Evolutionary conservation across 805 yeast species (phyloP).

Genomic region (Metschnikowia cerradonensis): DNA sequence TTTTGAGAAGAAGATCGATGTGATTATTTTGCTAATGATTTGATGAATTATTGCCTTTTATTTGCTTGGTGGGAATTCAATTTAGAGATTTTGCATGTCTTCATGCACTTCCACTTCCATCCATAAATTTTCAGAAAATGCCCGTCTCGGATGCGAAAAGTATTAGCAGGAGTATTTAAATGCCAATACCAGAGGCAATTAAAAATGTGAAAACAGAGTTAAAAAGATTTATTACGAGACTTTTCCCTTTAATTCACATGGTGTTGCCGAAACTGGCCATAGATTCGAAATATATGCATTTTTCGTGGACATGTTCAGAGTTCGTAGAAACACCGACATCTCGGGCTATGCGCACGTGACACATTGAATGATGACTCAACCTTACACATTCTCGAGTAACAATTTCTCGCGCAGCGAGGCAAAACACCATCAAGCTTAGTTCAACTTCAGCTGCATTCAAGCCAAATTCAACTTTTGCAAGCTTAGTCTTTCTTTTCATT

Average conservation of each 20-base stretch:
- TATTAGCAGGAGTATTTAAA: too few relatives aligned
- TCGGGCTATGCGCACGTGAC: not conserved
- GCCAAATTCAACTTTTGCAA: conserved; percentile 5
- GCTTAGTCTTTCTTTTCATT: not conserved
- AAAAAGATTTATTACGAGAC: too few relatives aligned
- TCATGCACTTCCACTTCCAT: not conserved
- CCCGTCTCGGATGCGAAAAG: not conserved
- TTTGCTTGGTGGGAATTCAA: too few relatives aligned
- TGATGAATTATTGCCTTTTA: too few relatives aligned
- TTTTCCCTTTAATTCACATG: too few relatives aligned
- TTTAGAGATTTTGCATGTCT: too few relatives aligned
- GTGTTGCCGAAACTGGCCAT: too few relatives aligned
- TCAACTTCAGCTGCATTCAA: not conserved
- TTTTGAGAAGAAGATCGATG: not conserved
- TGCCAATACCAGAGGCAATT: too few relatives aligned
- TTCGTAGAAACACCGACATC: not conserved
- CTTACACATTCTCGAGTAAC: not conserved
- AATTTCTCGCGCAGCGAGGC: not conserved
- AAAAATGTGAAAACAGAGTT: too few relatives aligned
- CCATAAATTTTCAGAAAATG: not conserved
- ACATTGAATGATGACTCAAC: not conserved
- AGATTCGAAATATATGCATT: too few relatives aligned
- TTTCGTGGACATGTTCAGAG: not conserved
- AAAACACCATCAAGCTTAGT: not conserved
- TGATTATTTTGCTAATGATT: too few relatives aligned